phyloP scores from a whole-genome alignment of 768 basidiomycete species.

The Leccinum aurantiacum region DNA sequence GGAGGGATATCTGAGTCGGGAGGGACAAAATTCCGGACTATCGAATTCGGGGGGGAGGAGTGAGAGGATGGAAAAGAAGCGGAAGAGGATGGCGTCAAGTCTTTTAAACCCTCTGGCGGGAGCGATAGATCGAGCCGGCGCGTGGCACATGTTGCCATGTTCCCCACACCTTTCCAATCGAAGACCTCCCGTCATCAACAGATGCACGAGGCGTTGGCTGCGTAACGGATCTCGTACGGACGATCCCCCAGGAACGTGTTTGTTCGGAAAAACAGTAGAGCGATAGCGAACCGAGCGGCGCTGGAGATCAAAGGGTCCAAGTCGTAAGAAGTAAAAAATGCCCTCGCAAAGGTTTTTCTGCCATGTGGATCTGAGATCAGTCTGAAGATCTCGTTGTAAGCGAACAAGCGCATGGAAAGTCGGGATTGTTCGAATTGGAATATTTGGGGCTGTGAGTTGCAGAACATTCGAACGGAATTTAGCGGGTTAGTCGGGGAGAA shows the following conservation, averaged over 20 bases:
- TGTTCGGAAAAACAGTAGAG: conserved; percentile 7
- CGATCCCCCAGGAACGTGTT: conserved; percentile 3
- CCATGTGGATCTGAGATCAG: conserved; percentile 4
- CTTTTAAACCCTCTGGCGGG: conserved; percentile 11
- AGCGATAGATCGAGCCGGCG: conserved; percentile 7
- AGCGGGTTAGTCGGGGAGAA: neutral
- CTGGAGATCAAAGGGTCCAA: neutral
- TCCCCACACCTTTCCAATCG: conserved; percentile 20
- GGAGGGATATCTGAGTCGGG: neutral
- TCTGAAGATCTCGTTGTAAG: conserved; percentile 3
- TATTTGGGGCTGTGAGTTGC: neutral
- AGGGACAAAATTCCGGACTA: neutral
- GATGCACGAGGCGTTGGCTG: conserved; percentile 25
- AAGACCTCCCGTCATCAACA: conserved; percentile 23
- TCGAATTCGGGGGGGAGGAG: conserved; percentile 1
- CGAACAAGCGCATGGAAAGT: conserved; percentile 4
- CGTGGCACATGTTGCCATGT: conserved; percentile 17
- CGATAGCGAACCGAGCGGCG: neutral
- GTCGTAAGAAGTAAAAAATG: neutral
- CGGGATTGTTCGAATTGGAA: conserved; percentile 7
- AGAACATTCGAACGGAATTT: conserved; percentile 11
- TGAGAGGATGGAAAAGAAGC: neutral
- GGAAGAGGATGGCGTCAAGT: neutral
- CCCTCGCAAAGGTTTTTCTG: neutral
- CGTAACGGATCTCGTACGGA: conserved; percentile 7